Base-by-base conservation (phyloP, 2,329 filamentous ascomycete genomes). In the Lachnellula subtilissima region DNA sequence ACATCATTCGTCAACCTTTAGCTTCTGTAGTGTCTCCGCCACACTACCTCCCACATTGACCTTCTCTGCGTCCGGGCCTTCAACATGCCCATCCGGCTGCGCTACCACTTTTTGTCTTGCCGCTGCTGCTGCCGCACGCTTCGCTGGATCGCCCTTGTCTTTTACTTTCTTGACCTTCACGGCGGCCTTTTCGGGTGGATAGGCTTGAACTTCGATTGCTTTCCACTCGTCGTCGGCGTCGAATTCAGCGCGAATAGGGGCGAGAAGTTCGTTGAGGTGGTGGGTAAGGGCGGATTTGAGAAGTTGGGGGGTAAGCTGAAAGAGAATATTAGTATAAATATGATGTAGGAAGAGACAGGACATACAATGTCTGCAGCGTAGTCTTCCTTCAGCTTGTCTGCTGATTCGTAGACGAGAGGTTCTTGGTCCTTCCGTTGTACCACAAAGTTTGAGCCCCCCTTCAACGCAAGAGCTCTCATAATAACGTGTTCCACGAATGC, bases 401-500 rank as follows among this genome's bases (percentile, higher is more conserved):
- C 89, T 56, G 82, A 75, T n/a, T 78, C 83, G 79, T 97, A 97
- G 58, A 91, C 79, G 36, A 96, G 75, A 1, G 90, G 84, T 68
- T 94, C 89, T 35, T 75, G 81, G 56, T 89, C 88, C 63, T 84
- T 76, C 65, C 86, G 78, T 61, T 85, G 78, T 7, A 96, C 87
- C 5, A 78, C 74, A 71, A 97, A 95, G 52, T 82, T 80, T 28
- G 81, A 75, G 8, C 65, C 78, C 39, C 67, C 63, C 57, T 76
- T 80, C 48, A 96, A 76, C n/a, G 80, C 79, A 9, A 85, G 78
- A 2, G 87, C 88, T 0, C 91, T 91, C 9, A 99, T 80, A 35
- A 97, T 78, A 32, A 97, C 90, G 69, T 84, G 90, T 72, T 97
- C 89, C 19, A 94, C 86, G 60, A 97, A 92, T 2, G 88, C 84